Evolutionary conservation across 2,329 filamentous ascomycete genomes (phyloP), one percentile per base, ranked within the genome.

Genomic region (Emmonsiellopsis sp.): DNA sequence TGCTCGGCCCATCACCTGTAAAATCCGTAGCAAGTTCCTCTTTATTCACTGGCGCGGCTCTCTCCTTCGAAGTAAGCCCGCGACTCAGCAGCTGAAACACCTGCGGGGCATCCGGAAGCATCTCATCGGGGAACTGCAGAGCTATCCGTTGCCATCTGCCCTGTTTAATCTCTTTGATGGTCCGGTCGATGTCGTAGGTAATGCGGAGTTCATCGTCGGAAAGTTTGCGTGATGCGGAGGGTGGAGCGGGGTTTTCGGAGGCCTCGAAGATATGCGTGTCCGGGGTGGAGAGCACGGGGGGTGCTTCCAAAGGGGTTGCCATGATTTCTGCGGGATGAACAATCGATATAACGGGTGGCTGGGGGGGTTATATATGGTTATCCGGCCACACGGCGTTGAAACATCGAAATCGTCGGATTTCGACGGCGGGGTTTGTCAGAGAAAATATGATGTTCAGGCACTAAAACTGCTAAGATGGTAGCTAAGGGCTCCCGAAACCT

Each of bases 51-150:
- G 59, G 43, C 32, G 55, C 52, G 43, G 62, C 61, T 17, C 62
- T 60, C 14, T 59, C 44, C n/a, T 6, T 2, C 2, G 42, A 58
- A 40, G 68, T 68, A 48, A 86, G 64, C 0, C 77, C 79, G 44
- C 74, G 71, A 53, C 74, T 75, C 57, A 95, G 70, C 0, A 82
- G 74, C 52, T 85, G 82, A 53, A 86, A 89, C 0, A 96, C 87
- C 54, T 86, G 79, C 5, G 89, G 86, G 7, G 88, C 88, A 76
- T 98, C 90, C 0, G 81, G 77, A 0, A 98, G 79, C 88, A 97
- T 95, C 32, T 85, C 79, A 71, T 98, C 93, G 0, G 93, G 92
- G 61, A 98, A 97, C 66, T 98, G 93, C n/a, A 98, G 74, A 1
- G 90, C 93, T 34, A 98, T 81, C 49, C 86, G 81, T 57, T 73